Conservation (phyloP, 768 basidiomycete species). For the Termitomyces sp. region DNA sequence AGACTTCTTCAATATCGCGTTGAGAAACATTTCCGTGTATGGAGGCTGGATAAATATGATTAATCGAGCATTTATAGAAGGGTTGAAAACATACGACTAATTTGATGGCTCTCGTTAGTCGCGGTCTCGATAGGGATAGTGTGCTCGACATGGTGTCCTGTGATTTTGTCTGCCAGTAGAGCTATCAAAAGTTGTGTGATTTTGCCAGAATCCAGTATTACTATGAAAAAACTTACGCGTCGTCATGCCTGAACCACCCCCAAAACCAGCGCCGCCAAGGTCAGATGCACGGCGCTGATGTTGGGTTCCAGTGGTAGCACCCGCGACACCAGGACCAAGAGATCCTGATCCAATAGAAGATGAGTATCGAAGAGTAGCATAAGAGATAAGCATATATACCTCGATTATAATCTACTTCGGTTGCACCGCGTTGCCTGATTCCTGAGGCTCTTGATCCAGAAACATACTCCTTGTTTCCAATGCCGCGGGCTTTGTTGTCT, state of each 20-base stretch:
- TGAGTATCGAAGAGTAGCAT: not conserved
- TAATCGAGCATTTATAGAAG: no score
- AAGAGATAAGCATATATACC: not conserved
- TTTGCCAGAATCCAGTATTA: not conserved
- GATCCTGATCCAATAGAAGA: not conserved
- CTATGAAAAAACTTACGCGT: not conserved
- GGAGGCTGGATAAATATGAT: not conserved
- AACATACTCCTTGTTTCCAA: not conserved
- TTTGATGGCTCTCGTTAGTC: not conserved
- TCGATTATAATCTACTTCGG: not conserved
- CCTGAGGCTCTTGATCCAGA: not conserved
- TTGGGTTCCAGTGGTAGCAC: not conserved
- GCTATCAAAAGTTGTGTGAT: not conserved
- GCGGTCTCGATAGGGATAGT: not conserved
- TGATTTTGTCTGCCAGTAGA: not conserved
- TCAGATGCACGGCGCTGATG: constrained; percentile 1
- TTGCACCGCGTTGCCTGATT: not conserved
- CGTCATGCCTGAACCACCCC: not conserved
- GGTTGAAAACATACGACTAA: not conserved
- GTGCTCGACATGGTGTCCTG: not conserved
- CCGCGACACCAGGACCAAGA: not conserved
- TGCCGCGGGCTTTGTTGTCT: no score
- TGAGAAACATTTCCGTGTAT: not conserved
- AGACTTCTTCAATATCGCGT: no score
- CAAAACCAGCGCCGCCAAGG: not conserved